A percentile compares a stretch with the other conserved stretches of the same genome.
These are phyloP conservation scores for Phyllosticta ampelicida DNA, from an alignment of 2,329 filamentous ascomycete genomes.

Conservation along the genomic window DNA sequence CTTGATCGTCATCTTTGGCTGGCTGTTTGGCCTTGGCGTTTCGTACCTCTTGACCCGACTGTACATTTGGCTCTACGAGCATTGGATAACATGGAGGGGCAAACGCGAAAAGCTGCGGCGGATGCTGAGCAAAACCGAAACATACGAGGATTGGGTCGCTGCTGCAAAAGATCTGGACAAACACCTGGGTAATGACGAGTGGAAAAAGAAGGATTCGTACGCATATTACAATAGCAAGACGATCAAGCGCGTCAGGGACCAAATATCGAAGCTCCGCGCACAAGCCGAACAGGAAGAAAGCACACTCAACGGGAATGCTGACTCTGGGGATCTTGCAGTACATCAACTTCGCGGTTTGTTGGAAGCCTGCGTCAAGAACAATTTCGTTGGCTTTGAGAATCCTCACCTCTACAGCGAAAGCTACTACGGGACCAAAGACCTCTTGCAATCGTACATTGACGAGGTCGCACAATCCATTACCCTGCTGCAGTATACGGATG, in stretches of 20 bases:
- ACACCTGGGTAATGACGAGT: conserved; percentile 68
- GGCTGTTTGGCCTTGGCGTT: conserved; percentile 63
- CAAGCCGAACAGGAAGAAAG: conserved; percentile 46
- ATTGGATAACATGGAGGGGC: conserved; percentile 82
- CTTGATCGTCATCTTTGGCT: conserved; percentile 65
- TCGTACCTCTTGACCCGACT: conserved; percentile 71
- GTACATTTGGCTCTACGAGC: conserved; percentile 90
- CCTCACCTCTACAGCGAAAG: conserved; percentile 92
- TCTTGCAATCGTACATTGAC: conserved; percentile 83
- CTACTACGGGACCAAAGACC: conserved; percentile 92
- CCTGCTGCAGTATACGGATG: conserved; percentile 56
- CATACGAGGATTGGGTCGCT: conserved; percentile 73
- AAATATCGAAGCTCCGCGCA: conserved; percentile 55
- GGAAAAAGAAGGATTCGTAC: conserved; percentile 64
- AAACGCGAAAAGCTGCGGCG: conserved; percentile 59
- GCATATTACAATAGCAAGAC: conserved; percentile 83
- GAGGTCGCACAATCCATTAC: conserved; percentile 62
- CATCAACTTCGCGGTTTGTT: conserved; percentile 69
- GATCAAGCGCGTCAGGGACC: conserved; percentile 62
- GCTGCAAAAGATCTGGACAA: conserved; percentile 70
- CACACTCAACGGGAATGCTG: conserved; percentile 20
- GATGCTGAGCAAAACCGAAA: conserved; percentile 59
- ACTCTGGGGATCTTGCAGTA: conserved; percentile 38
- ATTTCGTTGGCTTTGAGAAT: conserved; percentile 93
- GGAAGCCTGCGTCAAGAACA: conserved; percentile 92